Conservation (phyloP, 2,329 filamentous ascomycete species). For the Zymoseptoria tritici region DNA sequence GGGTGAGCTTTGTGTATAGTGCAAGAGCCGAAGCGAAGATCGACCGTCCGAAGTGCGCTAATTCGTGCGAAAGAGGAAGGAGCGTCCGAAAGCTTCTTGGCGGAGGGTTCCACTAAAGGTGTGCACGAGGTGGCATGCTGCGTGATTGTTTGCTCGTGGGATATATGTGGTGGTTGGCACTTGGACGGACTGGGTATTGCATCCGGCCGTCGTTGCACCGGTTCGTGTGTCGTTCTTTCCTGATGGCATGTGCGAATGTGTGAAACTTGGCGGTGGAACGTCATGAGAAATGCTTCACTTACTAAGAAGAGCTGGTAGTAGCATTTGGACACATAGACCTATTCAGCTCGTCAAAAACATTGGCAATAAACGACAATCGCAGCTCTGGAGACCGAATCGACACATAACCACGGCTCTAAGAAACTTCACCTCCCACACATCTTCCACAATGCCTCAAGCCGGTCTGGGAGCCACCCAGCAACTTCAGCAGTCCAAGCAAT, state of each 20-base stretch:
- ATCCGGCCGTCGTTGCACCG: slow-evolving; percentile 6
- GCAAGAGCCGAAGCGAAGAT: background rate
- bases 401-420: too few species aligned
- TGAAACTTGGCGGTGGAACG: background rate
- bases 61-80: background rate
- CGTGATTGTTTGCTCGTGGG: background rate
- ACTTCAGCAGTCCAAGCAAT: slow-evolving; percentile 12
- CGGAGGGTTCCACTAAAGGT: background rate
- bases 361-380: background rate
- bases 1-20: background rate
- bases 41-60: background rate
- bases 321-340: background rate
- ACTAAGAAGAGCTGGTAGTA: background rate
- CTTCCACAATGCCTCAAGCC: slow-evolving; percentile 13
- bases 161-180: slow-evolving; percentile 9
- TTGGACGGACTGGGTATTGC: slow-evolving; percentile 5
- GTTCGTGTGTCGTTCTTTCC: background rate
- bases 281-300: background rate
- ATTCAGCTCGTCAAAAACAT: background rate
- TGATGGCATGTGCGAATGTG: background rate
- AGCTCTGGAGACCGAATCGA: too few species aligned
- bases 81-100: background rate
- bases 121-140: background rate
- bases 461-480: slow-evolving; percentile 11
- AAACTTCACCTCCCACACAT: too few species aligned